Evolutionary conservation across 257 asterid genomes (phyloP).

Genomic region (Jacaranda mimosifolia): DNA sequence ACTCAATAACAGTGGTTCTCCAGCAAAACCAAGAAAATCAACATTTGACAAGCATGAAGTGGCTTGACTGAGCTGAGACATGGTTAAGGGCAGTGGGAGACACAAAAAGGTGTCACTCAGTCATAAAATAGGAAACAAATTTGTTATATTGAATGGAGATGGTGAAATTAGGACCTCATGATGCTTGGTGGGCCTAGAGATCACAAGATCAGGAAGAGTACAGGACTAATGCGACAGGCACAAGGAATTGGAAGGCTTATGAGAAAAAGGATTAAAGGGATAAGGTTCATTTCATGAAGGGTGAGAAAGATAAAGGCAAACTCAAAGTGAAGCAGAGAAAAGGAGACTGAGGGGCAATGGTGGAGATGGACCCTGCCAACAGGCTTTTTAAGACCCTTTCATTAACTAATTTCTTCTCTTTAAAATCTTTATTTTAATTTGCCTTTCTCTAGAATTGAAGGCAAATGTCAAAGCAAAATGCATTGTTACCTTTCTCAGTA

Average conservation of each 20-base stretch:
- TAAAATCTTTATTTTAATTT: not conserved
- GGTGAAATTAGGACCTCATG: not conserved
- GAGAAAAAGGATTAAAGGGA: not conserved
- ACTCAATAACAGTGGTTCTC: conserved; percentile 8
- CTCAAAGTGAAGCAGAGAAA: not conserved
- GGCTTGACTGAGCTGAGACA: conserved; percentile 12
- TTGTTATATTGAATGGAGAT: not conserved
- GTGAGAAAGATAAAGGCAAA: not conserved
- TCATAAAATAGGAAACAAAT: not conserved
- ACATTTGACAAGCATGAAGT: not conserved
- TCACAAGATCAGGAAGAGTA: not conserved
- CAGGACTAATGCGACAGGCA: not conserved
- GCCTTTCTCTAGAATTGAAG: not conserved
- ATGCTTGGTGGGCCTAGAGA: conserved; percentile 13
- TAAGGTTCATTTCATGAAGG: not conserved
- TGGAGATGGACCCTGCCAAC: not conserved
- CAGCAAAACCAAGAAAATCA: conserved; percentile 26
- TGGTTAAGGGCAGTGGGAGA: not conserved
- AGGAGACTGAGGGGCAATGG: not conserved
- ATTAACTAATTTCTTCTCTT: conserved; percentile 8
- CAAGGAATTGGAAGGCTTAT: no score
- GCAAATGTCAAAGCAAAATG: not conserved
- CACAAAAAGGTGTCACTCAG: not conserved
- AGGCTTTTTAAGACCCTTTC: conserved; percentile 9
- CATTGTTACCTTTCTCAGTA: conserved; percentile 11